These are phyloP conservation scores for Endothia cerciana DNA, from an alignment of 2,329 filamentous ascomycete genomes.

Conservation along the genomic window DNA sequence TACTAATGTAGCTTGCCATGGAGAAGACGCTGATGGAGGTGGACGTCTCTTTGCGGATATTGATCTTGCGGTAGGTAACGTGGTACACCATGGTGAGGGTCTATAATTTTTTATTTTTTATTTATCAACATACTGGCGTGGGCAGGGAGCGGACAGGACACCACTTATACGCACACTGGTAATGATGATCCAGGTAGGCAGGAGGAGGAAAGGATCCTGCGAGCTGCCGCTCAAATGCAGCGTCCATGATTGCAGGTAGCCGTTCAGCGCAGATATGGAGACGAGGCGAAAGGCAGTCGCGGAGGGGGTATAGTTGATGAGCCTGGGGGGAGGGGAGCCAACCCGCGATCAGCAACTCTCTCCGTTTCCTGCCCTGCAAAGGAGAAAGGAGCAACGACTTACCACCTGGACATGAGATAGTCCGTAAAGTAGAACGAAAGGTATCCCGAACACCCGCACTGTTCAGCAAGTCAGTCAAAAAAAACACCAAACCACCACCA, in stretches of 20 bases:
- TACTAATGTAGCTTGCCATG: constrained; percentile 75
- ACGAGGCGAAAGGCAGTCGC: constrained; percentile 80
- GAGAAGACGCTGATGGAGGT: constrained; percentile 79
- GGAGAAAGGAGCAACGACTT: constrained; percentile 33
- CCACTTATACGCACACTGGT: constrained; percentile 61
- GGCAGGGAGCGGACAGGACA: background rate
- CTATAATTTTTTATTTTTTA: constrained; percentile 41
- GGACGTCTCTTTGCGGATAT: constrained; percentile 77
- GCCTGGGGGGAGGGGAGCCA: constrained; percentile 51
- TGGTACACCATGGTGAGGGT: constrained; percentile 77
- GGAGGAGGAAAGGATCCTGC: constrained; percentile 69
- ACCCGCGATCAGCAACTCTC: constrained; percentile 19
- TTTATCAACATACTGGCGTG: background rate
- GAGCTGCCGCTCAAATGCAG: constrained; percentile 72
- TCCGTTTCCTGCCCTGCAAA: background rate
- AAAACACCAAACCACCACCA: too few relatives aligned
- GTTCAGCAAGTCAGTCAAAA: background rate
- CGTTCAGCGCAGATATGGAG: constrained; percentile 74
- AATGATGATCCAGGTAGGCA: constrained; percentile 79
- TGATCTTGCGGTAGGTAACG: constrained; percentile 76
- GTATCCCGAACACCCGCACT: constrained; percentile 69
- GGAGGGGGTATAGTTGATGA: constrained; percentile 81
- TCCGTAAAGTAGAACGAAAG: constrained; percentile 84
- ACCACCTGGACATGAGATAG: constrained; percentile 84
- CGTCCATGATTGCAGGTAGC: constrained; percentile 74